Evolutionary conservation across 139 green algal genomes (phyloP).

Genomic region (Trebouxia sp.): DNA sequence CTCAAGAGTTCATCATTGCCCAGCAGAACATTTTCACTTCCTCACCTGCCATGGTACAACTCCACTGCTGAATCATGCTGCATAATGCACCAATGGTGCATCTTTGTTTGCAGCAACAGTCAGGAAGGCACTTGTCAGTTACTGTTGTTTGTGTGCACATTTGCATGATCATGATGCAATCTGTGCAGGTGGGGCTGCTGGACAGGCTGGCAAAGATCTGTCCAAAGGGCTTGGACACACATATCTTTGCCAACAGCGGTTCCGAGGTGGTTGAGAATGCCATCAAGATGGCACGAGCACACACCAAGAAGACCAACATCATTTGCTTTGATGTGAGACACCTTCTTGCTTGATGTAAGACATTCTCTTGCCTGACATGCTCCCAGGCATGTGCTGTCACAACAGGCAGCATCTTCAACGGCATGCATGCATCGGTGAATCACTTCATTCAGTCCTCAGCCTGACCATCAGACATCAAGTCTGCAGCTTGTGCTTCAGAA

Average conservation of each 20-base stretch:
- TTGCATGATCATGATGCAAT: neutral
- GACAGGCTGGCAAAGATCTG: constrained; percentile 58
- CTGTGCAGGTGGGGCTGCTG: constrained; percentile 50
- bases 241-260: constrained; percentile 74
- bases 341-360: too few species aligned
- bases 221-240: constrained; percentile 50
- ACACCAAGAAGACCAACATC: constrained; percentile 73
- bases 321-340: constrained; percentile 74
- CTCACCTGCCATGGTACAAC: constrained; percentile 7
- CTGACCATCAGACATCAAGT: too few species aligned
- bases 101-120: too few species aligned
- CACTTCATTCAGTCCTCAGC: too few species aligned
- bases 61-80: neutral
- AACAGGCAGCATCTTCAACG: neutral
- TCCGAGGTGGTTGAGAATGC: constrained; percentile 87
- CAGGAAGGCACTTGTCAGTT: neutral
- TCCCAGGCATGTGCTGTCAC: neutral
- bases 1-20: constrained; percentile 67
- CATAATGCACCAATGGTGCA: neutral
- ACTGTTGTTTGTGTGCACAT: neutral
- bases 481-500: too few species aligned
- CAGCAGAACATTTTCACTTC: constrained; percentile 82
- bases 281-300: constrained; percentile 80
- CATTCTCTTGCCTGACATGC: constrained; percentile 5
- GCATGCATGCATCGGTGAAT: too few species aligned